These are phyloP conservation scores for Eragrostis curvula DNA, from an alignment of 176 grass and related monocot genomes.

Conservation along the genomic window DNA sequence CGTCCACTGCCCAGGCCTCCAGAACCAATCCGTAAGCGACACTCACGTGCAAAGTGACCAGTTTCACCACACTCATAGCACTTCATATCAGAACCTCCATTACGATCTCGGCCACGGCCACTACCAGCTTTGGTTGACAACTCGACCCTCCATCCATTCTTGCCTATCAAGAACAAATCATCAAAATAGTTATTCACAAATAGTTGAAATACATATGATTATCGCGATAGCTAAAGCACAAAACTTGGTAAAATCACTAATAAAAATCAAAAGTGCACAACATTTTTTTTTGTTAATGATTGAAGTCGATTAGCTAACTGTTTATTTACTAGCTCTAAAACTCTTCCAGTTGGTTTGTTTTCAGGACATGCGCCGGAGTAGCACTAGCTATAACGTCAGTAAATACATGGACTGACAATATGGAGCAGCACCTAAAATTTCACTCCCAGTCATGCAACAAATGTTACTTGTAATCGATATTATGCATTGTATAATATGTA, in stretches of 20 bases:
- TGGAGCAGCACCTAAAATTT: conserved; percentile 9
- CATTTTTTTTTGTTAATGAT: neutral
- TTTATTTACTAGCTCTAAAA: neutral
- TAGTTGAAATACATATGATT: neutral
- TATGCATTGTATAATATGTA: neutral
- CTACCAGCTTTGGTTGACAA: conserved; percentile 72
- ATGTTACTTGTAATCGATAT: neutral
- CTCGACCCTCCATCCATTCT: conserved; percentile 94
- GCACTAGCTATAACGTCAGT: neutral
- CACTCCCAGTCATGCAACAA: neutral
- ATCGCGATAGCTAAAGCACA: neutral
- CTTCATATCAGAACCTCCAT: conserved; percentile 74
- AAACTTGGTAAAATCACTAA: neutral
- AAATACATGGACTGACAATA: conserved; percentile 18
- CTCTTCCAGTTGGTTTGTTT: neutral
- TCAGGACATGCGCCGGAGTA: neutral
- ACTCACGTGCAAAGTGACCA: conserved; percentile 93
- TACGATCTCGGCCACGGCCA: conserved; percentile 63
- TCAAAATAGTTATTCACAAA: conserved; percentile 3
- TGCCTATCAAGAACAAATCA: conserved; percentile 57
- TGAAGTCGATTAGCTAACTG: neutral
- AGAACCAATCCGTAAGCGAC: conserved; percentile 67
- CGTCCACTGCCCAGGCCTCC: conserved; percentile 75
- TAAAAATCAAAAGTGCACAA: neutral
- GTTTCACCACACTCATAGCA: conserved; percentile 90